phyloP scores from a whole-genome alignment of 169 alveolate genomes.

The Plasmodium yoelii region DNA sequence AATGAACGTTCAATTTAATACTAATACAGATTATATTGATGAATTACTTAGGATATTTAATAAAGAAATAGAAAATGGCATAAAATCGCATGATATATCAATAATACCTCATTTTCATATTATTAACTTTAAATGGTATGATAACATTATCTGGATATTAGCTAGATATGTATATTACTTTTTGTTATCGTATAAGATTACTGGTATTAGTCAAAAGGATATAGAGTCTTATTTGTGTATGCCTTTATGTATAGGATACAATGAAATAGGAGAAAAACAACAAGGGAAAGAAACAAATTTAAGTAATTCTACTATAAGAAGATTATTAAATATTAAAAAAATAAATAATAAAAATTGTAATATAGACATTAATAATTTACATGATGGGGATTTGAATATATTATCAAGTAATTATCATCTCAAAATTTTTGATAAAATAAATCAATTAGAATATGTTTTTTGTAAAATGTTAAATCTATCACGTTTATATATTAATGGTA shows the following conservation, averaged over 20 bases:
- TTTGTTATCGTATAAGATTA: conserved; percentile 49
- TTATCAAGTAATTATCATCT: conserved; percentile 67
- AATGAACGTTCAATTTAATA: conserved; percentile 48
- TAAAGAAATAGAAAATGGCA: conserved; percentile 57
- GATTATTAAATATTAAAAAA: conserved; percentile 64
- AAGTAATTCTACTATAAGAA: conserved; percentile 64
- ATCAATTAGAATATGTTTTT: conserved; percentile 74
- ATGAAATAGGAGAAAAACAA: conserved; percentile 20
- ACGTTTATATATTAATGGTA: conserved; percentile 90
- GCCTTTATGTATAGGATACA: conserved; percentile 62
- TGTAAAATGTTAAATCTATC: conserved; percentile 87
- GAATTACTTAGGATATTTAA: conserved; percentile 23
- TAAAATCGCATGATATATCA: conserved; percentile 67
- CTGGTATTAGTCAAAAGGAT: conserved; percentile 50
- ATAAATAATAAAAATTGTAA: conserved; percentile 21
- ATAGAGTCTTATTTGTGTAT: conserved; percentile 70
- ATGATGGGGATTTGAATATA: conserved; percentile 13
- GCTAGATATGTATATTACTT: conserved; percentile 68
- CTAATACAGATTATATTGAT: conserved; percentile 63
- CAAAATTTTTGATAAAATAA: conserved; percentile 70
- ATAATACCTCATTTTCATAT: conserved; percentile 75
- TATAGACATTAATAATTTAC: conserved; percentile 19
- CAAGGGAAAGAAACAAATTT: conserved; percentile 19
- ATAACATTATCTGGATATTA: conserved; percentile 66
- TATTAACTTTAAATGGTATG: conserved; percentile 75